Evolutionary conservation across 495 filamentous ascomycete species (phyloP), one percentile per base, ranked within the genome.

Genomic region (Penicillium cataractarum): DNA sequence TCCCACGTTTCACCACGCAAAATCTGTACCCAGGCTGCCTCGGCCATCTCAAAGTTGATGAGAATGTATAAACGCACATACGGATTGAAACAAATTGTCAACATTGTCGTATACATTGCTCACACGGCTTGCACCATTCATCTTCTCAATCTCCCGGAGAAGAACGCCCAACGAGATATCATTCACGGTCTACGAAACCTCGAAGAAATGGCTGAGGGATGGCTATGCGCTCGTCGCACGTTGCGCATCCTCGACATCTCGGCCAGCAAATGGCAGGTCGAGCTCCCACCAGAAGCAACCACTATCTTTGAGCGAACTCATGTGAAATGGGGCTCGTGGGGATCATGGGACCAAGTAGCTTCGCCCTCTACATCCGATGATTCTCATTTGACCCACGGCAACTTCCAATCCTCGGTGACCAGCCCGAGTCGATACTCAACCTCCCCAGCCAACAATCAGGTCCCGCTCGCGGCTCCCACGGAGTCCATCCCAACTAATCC

Each of bases 41-140:
- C 87, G 6, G 87, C 86, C 52, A 94, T 98, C 52, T 97, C 93
- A 0, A 97, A 97, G 68, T 81, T 96, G 4, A 87, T 97, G 73
- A 88, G 95, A 0, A 83, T 97, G 19, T 99, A 99, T 76, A 97
- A 96, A 75, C 90, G 93, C 58, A 87, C 89, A 10, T 94, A 97
- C 63, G 92, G 93, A 22, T 81, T 98, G 12, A 86, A 90, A 15
- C 94, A 97, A 72, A 97, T 99, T 53, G 93, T 90, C 75, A 98
- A 98, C 68, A 90, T 98, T 60, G 92, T 88, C 15, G 93, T 97
- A 10, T 99, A 99, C 76, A 97, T 99, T 68, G 84, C 89, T 0
- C 96, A 98, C 75, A 90, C 90, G 2, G 93, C 94, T 15, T 95
- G 92, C 73, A 97, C 94, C 2, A 92, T 98, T 53, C 96, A 98